Evolutionary conservation across 2,329 filamentous ascomycete species (phyloP).

Genomic region (Parafenestella ontariensis): DNA sequence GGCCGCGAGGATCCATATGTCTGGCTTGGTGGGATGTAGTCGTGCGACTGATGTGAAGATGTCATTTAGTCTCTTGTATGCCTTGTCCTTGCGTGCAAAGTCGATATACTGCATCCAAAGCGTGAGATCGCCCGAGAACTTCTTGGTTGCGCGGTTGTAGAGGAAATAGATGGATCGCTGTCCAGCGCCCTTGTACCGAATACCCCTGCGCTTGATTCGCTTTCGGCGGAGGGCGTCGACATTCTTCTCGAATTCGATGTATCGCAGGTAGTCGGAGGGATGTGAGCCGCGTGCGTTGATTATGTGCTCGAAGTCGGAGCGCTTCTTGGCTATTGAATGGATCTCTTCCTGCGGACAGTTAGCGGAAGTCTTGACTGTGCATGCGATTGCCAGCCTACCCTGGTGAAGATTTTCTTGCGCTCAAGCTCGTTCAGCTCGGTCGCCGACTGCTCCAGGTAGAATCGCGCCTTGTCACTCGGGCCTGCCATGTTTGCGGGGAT

Average conservation of each 20-base stretch:
- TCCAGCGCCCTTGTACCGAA: constrained; percentile 74
- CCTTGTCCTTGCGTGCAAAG: constrained; percentile 73
- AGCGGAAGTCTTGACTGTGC: constrained; percentile 6
- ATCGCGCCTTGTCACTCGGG: constrained; percentile 91
- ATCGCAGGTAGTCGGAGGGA: constrained; percentile 81
- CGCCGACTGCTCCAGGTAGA: constrained; percentile 90
- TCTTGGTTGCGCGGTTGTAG: constrained; percentile 83
- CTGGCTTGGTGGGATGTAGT: constrained; percentile 82
- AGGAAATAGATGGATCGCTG: constrained; percentile 88
- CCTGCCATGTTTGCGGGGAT: constrained; percentile 69
- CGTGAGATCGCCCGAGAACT: constrained; percentile 79
- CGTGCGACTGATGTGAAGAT: constrained; percentile 74
- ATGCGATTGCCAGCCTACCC: constrained; percentile 57
- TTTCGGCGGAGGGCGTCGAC: constrained; percentile 79
- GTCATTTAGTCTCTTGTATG: constrained; percentile 66
- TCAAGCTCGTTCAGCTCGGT: constrained; percentile 93
- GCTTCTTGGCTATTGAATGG: constrained; percentile 82
- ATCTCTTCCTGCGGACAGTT: constrained; percentile 75
- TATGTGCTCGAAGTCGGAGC: constrained; percentile 91
- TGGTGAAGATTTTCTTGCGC: constrained; percentile 87
- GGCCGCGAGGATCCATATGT: constrained; percentile 85
- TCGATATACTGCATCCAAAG: constrained; percentile 92
- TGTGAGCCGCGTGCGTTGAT: constrained; percentile 78
- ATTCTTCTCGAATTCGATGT: constrained; percentile 75
- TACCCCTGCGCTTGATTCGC: constrained; percentile 79